phyloP scores from a whole-genome alignment of 2,329 filamentous ascomycete genomes.

The Colletotrichum spaethianum region DNA sequence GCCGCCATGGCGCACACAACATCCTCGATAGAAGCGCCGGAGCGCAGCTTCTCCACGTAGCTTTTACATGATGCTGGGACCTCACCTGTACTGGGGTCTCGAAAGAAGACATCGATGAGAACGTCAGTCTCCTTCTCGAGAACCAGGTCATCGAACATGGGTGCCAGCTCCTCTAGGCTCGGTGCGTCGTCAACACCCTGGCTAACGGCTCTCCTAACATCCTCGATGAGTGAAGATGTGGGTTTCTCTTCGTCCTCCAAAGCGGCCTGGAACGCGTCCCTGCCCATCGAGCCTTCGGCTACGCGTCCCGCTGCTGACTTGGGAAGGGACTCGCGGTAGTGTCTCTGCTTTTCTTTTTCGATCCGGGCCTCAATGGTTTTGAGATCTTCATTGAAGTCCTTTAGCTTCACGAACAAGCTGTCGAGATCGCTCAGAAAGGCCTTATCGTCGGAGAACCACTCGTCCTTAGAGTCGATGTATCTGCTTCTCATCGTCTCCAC shows the following conservation, averaged over 20 bases:
- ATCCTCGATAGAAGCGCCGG: constrained; percentile 48
- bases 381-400: constrained; percentile 58
- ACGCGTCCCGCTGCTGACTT: constrained; percentile 26
- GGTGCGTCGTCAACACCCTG: constrained; percentile 14
- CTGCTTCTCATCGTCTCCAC: constrained; percentile 61
- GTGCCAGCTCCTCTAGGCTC: constrained; percentile 28
- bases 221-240: constrained; percentile 8
- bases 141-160: constrained; percentile 34
- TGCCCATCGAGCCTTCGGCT: constrained; percentile 38
- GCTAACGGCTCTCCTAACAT: constrained; percentile 28
- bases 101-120: constrained; percentile 50
- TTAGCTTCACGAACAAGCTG: constrained; percentile 63
- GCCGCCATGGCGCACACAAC: constrained; percentile 50
- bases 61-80: constrained; percentile 49
- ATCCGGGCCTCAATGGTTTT: constrained; percentile 65
- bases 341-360: constrained; percentile 65
- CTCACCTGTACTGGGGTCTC: constrained; percentile 51
- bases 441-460: constrained; percentile 68
- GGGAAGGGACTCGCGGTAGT: constrained; percentile 61
- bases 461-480: constrained; percentile 53
- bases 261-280: constrained; percentile 16
- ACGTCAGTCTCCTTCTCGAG: constrained; percentile 30
- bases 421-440: constrained; percentile 66
- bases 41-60: constrained; percentile 57
- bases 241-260: constrained; percentile 35